These are phyloP conservation scores for Parasitella parasitica DNA, from an alignment of 371 early-diverging fungal species.

Conservation along the genomic window DNA sequence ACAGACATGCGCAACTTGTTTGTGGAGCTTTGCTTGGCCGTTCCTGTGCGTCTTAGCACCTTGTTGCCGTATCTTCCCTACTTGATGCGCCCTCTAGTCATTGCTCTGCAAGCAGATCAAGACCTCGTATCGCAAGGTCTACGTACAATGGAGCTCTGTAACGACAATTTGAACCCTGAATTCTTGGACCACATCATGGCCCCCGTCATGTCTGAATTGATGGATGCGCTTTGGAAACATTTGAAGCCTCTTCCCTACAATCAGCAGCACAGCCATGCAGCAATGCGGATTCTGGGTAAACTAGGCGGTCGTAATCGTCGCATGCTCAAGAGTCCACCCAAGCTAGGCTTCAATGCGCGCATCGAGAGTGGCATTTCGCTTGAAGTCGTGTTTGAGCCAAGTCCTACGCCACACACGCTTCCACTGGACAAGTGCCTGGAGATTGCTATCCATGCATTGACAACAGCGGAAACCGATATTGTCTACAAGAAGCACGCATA, in stretches of 20 bases:
- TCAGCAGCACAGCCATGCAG: slow-evolving; percentile 78
- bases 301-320: slow-evolving; percentile 91
- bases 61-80: slow-evolving; percentile 93
- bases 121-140: slow-evolving; percentile 95
- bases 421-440: slow-evolving; percentile 57
- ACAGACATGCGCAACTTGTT: slow-evolving; percentile 85
- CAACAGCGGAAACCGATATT: slow-evolving; percentile 48
- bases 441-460: slow-evolving; percentile 59
- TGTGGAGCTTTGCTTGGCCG: slow-evolving; percentile 91
- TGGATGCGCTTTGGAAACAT: slow-evolving; percentile 91
- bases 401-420: slow-evolving; percentile 47
- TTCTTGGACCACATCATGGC: slow-evolving; percentile 95
- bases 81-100: slow-evolving; percentile 94
- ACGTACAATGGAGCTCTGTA: slow-evolving; percentile 96
- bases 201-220: slow-evolving; percentile 91
- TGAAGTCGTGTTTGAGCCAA: slow-evolving; percentile 64
- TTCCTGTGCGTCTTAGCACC: slow-evolving; percentile 95
- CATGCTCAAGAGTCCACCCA: slow-evolving; percentile 71
- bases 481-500: slow-evolving; percentile 70
- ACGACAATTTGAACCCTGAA: slow-evolving; percentile 97
- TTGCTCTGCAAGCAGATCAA: slow-evolving; percentile 89
- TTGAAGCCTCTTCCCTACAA: slow-evolving; percentile 85
- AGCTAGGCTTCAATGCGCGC: slow-evolving; percentile 49
- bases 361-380: slow-evolving; percentile 66
- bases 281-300: slow-evolving; percentile 95